phyloP scores from a whole-genome alignment of 129 eudicot genomes.

The Ambrosia artemisiifolia region DNA sequence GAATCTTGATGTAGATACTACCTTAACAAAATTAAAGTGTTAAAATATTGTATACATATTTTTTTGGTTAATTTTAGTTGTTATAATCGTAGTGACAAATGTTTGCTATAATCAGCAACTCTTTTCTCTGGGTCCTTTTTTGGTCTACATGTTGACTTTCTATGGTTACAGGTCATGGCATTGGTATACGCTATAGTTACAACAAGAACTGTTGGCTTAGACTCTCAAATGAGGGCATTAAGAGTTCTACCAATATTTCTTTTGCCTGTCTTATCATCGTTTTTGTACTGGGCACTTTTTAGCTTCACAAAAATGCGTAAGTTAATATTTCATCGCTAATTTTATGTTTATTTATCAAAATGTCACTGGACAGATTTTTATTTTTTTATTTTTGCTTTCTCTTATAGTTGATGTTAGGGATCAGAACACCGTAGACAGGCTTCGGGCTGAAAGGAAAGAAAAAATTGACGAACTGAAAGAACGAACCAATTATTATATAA shows the following conservation, averaged over 20 bases:
- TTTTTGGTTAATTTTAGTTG: not conserved
- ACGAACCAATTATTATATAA: too few relatives aligned
- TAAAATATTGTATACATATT: not conserved
- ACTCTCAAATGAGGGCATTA: slow-evolving; percentile 85
- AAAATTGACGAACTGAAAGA: too few relatives aligned
- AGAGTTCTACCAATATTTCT: slow-evolving; percentile 84
- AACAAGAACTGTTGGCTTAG: slow-evolving; percentile 61
- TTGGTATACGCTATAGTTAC: slow-evolving; percentile 76
- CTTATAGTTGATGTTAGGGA: slow-evolving; percentile 68
- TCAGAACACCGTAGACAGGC: too few relatives aligned
- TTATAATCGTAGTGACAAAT: not conserved
- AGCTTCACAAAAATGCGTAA: slow-evolving; percentile 67
- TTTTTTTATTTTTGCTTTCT: not conserved
- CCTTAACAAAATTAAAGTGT: not conserved
- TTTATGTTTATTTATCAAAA: not conserved
- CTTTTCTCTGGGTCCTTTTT: not conserved
- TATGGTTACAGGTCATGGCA: slow-evolving; percentile 49
- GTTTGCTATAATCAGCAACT: not conserved
- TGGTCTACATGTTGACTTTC: not conserved
- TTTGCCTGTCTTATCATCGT: slow-evolving; percentile 53
- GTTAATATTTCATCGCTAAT: not conserved
- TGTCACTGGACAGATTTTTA: not conserved
- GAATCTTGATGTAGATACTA: not conserved
- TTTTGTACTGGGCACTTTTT: slow-evolving; percentile 48
- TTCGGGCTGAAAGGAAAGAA: too few relatives aligned